Evolutionary conservation across 768 basidiomycete genomes (phyloP).

Genomic region (Paxillus rubicundulus): DNA sequence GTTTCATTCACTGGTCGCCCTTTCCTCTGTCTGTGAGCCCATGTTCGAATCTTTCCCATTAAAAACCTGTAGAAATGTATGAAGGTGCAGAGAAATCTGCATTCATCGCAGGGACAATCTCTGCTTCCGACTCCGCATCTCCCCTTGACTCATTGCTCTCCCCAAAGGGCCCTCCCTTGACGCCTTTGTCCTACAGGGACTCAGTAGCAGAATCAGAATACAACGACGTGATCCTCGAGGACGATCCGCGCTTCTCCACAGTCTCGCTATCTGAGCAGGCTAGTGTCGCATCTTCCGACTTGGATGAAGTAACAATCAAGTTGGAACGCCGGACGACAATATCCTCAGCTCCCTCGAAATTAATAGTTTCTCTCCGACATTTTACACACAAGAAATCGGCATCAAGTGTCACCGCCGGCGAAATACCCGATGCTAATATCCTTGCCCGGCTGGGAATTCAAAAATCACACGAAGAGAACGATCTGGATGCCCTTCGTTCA

Average conservation of each 20-base stretch:
- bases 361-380: slow-evolving; percentile 21
- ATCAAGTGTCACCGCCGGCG: slow-evolving; percentile 52
- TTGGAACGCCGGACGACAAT: slow-evolving; percentile 32
- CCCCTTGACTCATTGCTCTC: slow-evolving; percentile 51
- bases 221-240: slow-evolving; percentile 54
- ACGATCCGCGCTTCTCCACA: slow-evolving; percentile 50
- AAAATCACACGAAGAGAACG: slow-evolving; percentile 39
- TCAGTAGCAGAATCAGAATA: slow-evolving; percentile 61
- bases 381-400: slow-evolving; percentile 59
- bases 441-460: slow-evolving; percentile 52
- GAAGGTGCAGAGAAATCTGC: slow-evolving; percentile 13
- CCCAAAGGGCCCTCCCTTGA: slow-evolving; percentile 38
- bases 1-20: not conserved
- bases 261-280: slow-evolving; percentile 42
- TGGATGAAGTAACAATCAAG: slow-evolving; percentile 16
- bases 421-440: slow-evolving; percentile 44
- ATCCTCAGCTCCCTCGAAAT: slow-evolving; percentile 21
- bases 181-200: slow-evolving; percentile 29
- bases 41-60: slow-evolving; percentile 10
- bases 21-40: not conserved
- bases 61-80: slow-evolving; percentile 17
- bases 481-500: slow-evolving; percentile 37
- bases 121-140: slow-evolving; percentile 16
- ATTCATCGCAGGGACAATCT: slow-evolving; percentile 2
- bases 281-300: slow-evolving; percentile 33